Evolutionary conservation across 345 rosid species (phyloP).

Genomic region (Leavenworthia alabamica): DNA sequence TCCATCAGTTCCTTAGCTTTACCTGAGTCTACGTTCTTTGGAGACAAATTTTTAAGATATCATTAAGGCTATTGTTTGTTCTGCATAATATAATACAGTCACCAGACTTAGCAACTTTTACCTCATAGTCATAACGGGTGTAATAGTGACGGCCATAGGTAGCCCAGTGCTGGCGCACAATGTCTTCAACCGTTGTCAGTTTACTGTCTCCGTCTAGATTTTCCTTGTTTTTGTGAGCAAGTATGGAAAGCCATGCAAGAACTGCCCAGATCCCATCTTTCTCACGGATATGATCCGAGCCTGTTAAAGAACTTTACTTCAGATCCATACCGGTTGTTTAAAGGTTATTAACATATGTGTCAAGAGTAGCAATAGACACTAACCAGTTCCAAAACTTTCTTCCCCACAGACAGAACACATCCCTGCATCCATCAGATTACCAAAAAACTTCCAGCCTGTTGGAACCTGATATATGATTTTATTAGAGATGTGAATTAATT

Average conservation of each 20-base stretch:
- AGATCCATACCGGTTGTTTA: neutral
- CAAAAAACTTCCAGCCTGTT: constrained; percentile 88
- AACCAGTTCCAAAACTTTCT: constrained; percentile 93
- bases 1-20: constrained; percentile 92
- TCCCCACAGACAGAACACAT: constrained; percentile 85
- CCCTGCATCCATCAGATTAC: constrained; percentile 93
- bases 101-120: neutral
- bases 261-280: too few species aligned
- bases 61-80: constrained; percentile 6
- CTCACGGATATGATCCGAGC: too few species aligned
- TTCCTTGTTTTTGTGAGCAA: constrained; percentile 81
- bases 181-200: constrained; percentile 88
- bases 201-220: constrained; percentile 47
- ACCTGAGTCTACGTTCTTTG: constrained; percentile 88
- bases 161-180: constrained; percentile 87
- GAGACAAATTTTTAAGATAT: constrained; percentile 23
- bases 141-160: constrained; percentile 66
- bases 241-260: too few species aligned
- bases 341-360: neutral
- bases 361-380: constrained; percentile 9
- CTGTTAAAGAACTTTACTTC: constrained; percentile 35
- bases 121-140: constrained; percentile 39
- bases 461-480: constrained; percentile 48
- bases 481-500: neutral
- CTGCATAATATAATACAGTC: neutral